Base-by-base conservation (phyloP, 306 rosid species). In the Vicia faba region DNA sequence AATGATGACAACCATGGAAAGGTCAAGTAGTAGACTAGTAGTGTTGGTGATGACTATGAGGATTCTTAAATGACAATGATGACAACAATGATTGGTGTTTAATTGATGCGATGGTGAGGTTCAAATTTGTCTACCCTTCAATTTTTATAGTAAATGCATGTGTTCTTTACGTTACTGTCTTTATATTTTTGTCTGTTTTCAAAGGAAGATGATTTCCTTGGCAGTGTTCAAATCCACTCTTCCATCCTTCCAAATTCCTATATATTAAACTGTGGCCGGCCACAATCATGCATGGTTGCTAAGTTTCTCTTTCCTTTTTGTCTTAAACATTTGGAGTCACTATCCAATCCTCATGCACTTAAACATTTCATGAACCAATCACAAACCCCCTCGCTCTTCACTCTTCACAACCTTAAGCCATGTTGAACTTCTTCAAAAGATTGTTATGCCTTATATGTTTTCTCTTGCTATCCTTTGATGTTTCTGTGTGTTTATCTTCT, bases 181-280 rank as follows among this genome's bases (percentile, higher is more conserved):
- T 61, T 8, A 53, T n/a, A 49, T 11, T 15, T 70, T 78, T 78
- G 74, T 78, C 74, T 68, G 29, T 61, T 72, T 67, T 61, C 19
- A 28, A 1, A 13, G 18, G 40, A 8, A 23, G 40, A 43, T 55
- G 54, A 62, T 71, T 63, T 63, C 68, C 65, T 13, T 51, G 12
- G 16, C 55, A 64, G 25, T 61, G 56, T 46, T 44, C 60, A 13
- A 23, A 48, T 68, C 44, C 77, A 66, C 64, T 73, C 75, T 8
- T 28, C 66, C 39, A 73, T 68, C 69, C 62, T 75, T 59, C 49
- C 45, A 75, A 69, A 16, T 15, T 28, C 50, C 69, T 36, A 15
- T 26, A 65, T 73, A 67, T 74, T 44, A 70, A 60, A 49, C 70
- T 72, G 66, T 69, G 75, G 90, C 86, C 88, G 88, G 86, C 84